Evolutionary conservation across 1,139 yeast genomes (phyloP).

Genomic region (Pichia sp.): DNA sequence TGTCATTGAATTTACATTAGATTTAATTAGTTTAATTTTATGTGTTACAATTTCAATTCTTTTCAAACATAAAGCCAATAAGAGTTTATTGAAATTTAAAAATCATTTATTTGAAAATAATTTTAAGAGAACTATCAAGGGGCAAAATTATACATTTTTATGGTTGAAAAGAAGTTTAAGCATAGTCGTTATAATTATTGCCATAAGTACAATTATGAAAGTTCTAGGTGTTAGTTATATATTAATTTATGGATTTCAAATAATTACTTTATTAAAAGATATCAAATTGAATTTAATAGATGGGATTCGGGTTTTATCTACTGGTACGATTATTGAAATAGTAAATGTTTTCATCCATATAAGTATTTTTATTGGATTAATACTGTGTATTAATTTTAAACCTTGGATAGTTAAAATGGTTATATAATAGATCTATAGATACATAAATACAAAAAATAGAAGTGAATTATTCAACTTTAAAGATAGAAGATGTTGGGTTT

Average conservation of each 20-base stretch:
- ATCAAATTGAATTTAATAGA: slow-evolving; percentile 5
- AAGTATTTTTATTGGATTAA: slow-evolving; percentile 16
- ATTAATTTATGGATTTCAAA: slow-evolving; percentile 1
- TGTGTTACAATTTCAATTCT: slow-evolving; percentile 15
- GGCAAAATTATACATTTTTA: background rate
- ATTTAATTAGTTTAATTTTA: slow-evolving; percentile 14
- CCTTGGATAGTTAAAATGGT: slow-evolving; percentile 21
- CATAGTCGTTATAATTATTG: background rate
- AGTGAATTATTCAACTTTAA: slow-evolving; percentile 27
- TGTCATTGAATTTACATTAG: slow-evolving; percentile 11
- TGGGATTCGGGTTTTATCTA: slow-evolving; percentile 14
- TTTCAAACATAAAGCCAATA: slow-evolving; percentile 10
- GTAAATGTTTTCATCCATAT: slow-evolving; percentile 14
- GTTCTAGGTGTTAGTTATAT: slow-evolving; percentile 4
- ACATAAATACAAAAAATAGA: background rate
- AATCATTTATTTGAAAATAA: slow-evolving; percentile 5
- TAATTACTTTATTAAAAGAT: slow-evolving; percentile 1
- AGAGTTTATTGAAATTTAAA: slow-evolving; percentile 2
- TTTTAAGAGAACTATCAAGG: no score
- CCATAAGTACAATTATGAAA: slow-evolving; percentile 4
- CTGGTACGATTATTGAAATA: slow-evolving; percentile 19
- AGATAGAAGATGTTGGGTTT: slow-evolving; percentile 52
- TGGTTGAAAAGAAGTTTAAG: background rate
- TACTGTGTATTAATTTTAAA: slow-evolving; percentile 14
- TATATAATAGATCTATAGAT: slow-evolving; percentile 1